Percentiles rank a stretch among this genome's conserved stretches.
These are phyloP conservation scores for Aureobasidium uvarum DNA, from an alignment of 2,329 filamentous ascomycete genomes.

Conservation along the genomic window DNA sequence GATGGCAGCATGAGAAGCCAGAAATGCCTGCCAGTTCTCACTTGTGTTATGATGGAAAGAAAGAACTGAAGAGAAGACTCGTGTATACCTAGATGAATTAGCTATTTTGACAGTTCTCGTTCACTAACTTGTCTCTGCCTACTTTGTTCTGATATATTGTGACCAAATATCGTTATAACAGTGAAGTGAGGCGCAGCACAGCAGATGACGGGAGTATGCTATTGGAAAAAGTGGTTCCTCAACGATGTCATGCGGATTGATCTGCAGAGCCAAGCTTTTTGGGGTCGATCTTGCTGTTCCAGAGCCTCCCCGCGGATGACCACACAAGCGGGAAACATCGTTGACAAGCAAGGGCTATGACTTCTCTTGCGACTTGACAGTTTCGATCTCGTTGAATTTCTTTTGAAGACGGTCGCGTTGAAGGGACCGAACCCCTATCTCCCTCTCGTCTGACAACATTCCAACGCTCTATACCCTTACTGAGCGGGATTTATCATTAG, in stretches of 20 bases:
- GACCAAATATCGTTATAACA: background rate
- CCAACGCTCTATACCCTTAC: background rate
- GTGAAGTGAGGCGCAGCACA: slow-evolving; percentile 12
- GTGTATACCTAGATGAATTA: slow-evolving; percentile 8
- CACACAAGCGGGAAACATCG: background rate
- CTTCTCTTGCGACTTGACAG: slow-evolving; percentile 1
- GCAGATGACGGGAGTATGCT: background rate
- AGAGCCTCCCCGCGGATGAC: slow-evolving; percentile 12
- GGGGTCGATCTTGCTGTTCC: slow-evolving; percentile 6
- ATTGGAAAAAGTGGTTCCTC: slow-evolving; percentile 14
- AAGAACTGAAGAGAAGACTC: background rate
- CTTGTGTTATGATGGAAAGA: background rate
- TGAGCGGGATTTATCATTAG: background rate
- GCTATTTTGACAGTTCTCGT: background rate
- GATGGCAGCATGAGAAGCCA: background rate
- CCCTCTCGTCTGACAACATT: background rate
- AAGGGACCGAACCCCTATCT: background rate
- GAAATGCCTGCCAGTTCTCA: background rate
- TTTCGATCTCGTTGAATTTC: background rate
- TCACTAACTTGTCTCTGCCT: background rate
- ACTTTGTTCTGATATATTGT: background rate
- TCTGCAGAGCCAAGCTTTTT: slow-evolving; percentile 21
- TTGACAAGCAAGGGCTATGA: background rate
- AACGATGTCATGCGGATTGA: slow-evolving; percentile 12
- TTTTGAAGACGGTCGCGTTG: background rate